Base-by-base conservation (phyloP, 345 rosid genomes). In the Leavenworthia alabamica region DNA sequence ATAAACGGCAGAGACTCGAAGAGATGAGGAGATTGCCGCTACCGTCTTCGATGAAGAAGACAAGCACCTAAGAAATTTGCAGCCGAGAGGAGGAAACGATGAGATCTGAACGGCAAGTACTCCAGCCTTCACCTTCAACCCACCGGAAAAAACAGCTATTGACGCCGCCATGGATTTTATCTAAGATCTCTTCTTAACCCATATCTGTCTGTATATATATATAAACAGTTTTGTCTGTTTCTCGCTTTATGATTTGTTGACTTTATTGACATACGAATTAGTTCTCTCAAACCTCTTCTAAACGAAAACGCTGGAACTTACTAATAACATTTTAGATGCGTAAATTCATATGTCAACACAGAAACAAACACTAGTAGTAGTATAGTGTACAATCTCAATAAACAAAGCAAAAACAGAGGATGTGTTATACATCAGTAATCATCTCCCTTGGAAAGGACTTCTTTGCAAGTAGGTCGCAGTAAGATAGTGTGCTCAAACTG, bases 391-490 rank as follows among this genome's bases (percentile, higher is more conserved):
- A 54, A 55, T 70, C 69, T 62, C 29, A 14, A 55, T 7, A 54
- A 32, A 23, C 3, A 23, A 2, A 23, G 4, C 3, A 41, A 26
- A 49, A 31, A 40, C 45, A 35, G 42, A 43, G 48, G 9, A 28
- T 46, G 6, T 22, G 43, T 33, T n/a, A n/a, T n/a, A n/a, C n/a
- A 56, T 81, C 75, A 93, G 50, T 85, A 93, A 51, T 87, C 99
- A 50, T 89, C 92, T 15, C 97, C 97, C 63, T 80, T 82, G 28
- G 97, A 89, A 67, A 87, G 73, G 42, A 89, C 97, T 77, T 93
- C 97, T 77, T 89, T 89, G 94, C 99, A 93, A 44, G 90, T 86
- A 0, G 99, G 97, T 62, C 99, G 86, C 11, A 93, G 86, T 46
- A 89, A 72, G 49, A 93, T 81, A 17, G 99, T 89, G 64, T 93